Percentiles rank a stretch among this genome's conserved stretches.
Conservation (phyloP, 768 basidiomycete genomes). For the Cystobasidium ongulense region DNA sequence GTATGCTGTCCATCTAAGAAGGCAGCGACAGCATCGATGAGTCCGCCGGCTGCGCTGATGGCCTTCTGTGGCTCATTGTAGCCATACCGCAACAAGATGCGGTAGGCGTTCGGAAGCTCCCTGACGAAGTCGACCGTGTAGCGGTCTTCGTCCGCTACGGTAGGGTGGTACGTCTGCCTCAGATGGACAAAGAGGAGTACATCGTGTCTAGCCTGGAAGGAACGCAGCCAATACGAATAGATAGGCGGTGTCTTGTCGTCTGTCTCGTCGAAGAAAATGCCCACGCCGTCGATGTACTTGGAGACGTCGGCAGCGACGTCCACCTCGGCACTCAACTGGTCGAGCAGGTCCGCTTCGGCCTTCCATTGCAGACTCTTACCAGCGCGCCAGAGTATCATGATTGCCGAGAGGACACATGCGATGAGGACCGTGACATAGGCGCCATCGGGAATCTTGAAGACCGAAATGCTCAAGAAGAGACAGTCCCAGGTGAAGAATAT, state of each 20-base stretch:
- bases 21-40: background rate
- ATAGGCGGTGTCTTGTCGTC: background rate
- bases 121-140: background rate
- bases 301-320: background rate
- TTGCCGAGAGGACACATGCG: background rate
- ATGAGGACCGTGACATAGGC: background rate
- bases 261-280: constrained; percentile 6
- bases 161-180: constrained; percentile 8
- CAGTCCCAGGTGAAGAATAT: constrained; percentile 2
- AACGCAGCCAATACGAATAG: constrained; percentile 2
- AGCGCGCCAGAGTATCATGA: background rate
- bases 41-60: background rate
- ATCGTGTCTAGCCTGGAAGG: background rate
- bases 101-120: background rate
- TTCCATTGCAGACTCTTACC: background rate
- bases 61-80: background rate
- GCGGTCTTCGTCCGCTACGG: background rate
- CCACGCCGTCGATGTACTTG: background rate
- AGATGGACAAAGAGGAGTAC: background rate
- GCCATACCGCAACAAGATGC: background rate
- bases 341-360: background rate
- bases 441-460: constrained; percentile 4
- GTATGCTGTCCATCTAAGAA: background rate
- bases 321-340: background rate
- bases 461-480: background rate